A percentile compares a stretch with the other conserved stretches of the same genome.
Conservation (phyloP, 2,329 filamentous ascomycete genomes). For the Microdochium paspali region DNA sequence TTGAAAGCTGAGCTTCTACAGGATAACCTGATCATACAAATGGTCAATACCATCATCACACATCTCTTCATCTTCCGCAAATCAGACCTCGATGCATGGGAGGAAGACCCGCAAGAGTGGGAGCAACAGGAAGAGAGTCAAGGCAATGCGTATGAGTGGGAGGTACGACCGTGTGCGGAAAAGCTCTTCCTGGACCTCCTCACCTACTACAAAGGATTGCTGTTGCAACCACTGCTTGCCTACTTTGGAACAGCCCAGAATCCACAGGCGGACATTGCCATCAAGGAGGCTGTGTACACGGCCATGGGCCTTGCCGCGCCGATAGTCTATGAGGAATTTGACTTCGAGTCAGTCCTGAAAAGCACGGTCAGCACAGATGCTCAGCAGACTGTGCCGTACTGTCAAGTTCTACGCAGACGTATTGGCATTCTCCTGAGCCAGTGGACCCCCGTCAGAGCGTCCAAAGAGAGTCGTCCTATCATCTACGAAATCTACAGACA, state of each 20-base stretch:
- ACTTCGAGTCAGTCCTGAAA: conserved; percentile 74
- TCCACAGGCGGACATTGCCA: conserved; percentile 57
- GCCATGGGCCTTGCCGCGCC: conserved; percentile 81
- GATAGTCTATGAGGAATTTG: conserved; percentile 62
- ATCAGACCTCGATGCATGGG: conserved; percentile 82
- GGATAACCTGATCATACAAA: conserved; percentile 65
- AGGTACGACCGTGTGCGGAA: conserved; percentile 85
- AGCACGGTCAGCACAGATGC: conserved; percentile 71
- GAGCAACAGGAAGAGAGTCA: conserved; percentile 81
- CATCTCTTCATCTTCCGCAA: conserved; percentile 82
- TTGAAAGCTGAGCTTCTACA: conserved; percentile 70
- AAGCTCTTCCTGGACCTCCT: conserved; percentile 89
- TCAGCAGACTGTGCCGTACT: conserved; percentile 50
- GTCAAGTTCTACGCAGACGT: conserved; percentile 76
- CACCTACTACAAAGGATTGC: conserved; percentile 75
- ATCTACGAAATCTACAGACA: conserved; percentile 88
- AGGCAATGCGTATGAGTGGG: conserved; percentile 83
- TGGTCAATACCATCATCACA: conserved; percentile 77
- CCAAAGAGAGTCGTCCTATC: conserved; percentile 56
- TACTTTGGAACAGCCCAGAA: conserved; percentile 76
- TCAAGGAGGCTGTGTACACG: conserved; percentile 91
- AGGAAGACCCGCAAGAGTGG: conserved; percentile 92
- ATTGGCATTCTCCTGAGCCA: conserved; percentile 83
- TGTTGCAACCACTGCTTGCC: conserved; percentile 67
- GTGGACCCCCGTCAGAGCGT: conserved; percentile 76